Evolutionary conservation across 2,329 filamentous ascomycete species (phyloP).

Genomic region (Didymella sp.): DNA sequence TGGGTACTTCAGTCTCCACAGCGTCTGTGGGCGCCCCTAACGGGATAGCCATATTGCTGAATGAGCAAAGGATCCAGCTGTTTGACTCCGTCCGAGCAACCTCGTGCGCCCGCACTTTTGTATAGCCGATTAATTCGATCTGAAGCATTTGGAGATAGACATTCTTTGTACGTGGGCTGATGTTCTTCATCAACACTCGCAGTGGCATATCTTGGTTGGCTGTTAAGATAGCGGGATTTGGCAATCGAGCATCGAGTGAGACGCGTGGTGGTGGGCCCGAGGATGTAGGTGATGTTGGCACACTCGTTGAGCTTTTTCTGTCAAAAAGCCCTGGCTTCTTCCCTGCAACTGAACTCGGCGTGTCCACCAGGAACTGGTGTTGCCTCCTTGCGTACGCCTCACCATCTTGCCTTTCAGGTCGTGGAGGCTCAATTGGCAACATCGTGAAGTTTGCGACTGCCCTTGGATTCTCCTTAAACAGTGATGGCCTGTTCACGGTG

Average conservation of each 20-base stretch:
- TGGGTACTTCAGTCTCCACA: constrained; percentile 69
- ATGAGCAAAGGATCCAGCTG: constrained; percentile 77
- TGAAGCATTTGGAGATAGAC: constrained; percentile 81
- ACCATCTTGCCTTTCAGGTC: constrained; percentile 69
- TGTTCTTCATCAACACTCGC: constrained; percentile 78
- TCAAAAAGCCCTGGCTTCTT: constrained; percentile 70
- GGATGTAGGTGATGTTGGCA: constrained; percentile 31
- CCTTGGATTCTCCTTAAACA: constrained; percentile 90
- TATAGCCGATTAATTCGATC: constrained; percentile 80
- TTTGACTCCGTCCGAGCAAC: constrained; percentile 72
- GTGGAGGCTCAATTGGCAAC: constrained; percentile 88
- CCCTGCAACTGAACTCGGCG: constrained; percentile 42
- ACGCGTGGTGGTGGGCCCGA: constrained; percentile 59
- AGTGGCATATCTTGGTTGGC: constrained; percentile 87
- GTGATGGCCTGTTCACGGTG: constrained; percentile 85
- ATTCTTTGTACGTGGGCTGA: constrained; percentile 71
- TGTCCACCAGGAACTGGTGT: constrained; percentile 61
- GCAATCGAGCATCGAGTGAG: constrained; percentile 82
- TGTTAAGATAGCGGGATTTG: constrained; percentile 85
- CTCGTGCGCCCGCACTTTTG: constrained; percentile 79
- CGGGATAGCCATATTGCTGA: constrained; percentile 73
- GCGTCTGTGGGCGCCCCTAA: constrained; percentile 66
- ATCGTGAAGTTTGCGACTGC: constrained; percentile 72
- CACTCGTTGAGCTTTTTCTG: constrained; percentile 38
- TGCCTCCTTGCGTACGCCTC: constrained; percentile 84